These are phyloP conservation scores for Nicotiana tomentosiformis DNA, from an alignment of 257 asterid genomes.

Conservation along the genomic window DNA sequence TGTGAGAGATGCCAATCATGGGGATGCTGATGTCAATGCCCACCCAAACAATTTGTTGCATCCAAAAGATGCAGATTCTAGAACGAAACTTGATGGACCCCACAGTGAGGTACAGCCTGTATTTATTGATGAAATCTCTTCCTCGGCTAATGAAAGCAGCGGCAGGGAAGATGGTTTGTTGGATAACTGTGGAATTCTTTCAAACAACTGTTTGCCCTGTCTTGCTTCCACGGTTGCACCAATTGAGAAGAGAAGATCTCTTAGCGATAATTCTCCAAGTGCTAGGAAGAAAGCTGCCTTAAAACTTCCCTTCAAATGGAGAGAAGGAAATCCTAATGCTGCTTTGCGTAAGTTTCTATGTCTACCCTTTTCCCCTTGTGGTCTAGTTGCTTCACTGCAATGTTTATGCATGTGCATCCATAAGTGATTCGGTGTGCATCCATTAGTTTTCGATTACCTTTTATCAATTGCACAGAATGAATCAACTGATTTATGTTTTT, in stretches of 20 bases:
- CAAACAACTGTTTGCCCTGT: slow-evolving; percentile 83
- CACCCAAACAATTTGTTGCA: slow-evolving; percentile 25
- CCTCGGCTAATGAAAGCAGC: slow-evolving; percentile 36
- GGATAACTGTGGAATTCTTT: slow-evolving; percentile 70
- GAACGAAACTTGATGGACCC: slow-evolving; percentile 36
- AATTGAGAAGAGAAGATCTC: slow-evolving; percentile 62
- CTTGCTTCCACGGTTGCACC: slow-evolving; percentile 64
- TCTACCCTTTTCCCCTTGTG: not conserved
- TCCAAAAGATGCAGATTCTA: slow-evolving; percentile 22
- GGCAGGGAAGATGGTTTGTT: slow-evolving; percentile 51
- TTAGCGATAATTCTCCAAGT: slow-evolving; percentile 65
- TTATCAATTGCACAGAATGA: not conserved
- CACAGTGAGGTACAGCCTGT: slow-evolving; percentile 40
- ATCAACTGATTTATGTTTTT: not conserved
- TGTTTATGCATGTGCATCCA: not conserved
- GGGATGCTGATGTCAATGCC: slow-evolving; percentile 26
- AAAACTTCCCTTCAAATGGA: slow-evolving; percentile 77
- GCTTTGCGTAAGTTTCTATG: slow-evolving; percentile 50
- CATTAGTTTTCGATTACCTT: not conserved
- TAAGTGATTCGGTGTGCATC: not conserved
- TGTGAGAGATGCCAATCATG: slow-evolving; percentile 17
- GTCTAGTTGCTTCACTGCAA: not conserved
- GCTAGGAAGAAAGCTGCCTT: slow-evolving; percentile 66
- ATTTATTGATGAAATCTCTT: slow-evolving; percentile 49
- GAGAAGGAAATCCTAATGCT: slow-evolving; percentile 60